Evolutionary conservation across 352 stramenopile genomes (phyloP), one percentile per base, ranked within the genome.

Genomic region (Elongisporangium undulatum): DNA sequence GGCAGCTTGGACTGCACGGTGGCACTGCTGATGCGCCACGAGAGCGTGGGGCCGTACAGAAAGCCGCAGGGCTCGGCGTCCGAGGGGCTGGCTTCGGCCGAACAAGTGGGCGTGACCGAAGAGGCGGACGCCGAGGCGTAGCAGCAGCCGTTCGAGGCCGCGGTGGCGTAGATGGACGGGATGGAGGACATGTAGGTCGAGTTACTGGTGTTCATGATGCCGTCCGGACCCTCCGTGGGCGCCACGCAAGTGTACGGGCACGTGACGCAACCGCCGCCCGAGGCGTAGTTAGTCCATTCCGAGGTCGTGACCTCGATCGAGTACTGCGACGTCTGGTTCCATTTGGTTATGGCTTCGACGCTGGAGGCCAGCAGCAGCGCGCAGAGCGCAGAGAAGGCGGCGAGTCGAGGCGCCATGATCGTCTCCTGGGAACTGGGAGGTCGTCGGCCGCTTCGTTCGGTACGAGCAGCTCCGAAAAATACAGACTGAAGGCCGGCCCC

Each of bases 191-290:
- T 83, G 63, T 82, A 68, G 51, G 86, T 92, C 52, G 62, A 80
- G 72, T 95, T 95, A 41, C 66, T 87, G 0, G 81, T 60, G 68
- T 95, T 95, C 63, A 95, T 84, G 56, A 77, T 85, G 55, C 84
- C 86, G 57, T 88, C 84, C 24, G 86, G 88, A 49, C 82, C 86
- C 23, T 77, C 87, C 7, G 72, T 68, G 21, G 75, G 82, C 51
- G 82, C 79, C 48, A 95, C 76, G 62, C 86, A 95, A 55, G 86
- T 94, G 74, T 94, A 95, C 1, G 86, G 86, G 45, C 86, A 95
- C 51, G 86, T 95, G 39, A 94, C 82, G 61, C 86, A 94, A 57
- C 86, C 86, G 51, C 86, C 81, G n/a, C 92, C 82, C 6, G 68
- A 26, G 38, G 84, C 79, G 72, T 89, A 92, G 73, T 95, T 95